A percentile compares a stretch with the other conserved stretches of the same genome.
Conservation (phyloP, 352 stramenopile species). For the Globisporangium sylvaticum region DNA sequence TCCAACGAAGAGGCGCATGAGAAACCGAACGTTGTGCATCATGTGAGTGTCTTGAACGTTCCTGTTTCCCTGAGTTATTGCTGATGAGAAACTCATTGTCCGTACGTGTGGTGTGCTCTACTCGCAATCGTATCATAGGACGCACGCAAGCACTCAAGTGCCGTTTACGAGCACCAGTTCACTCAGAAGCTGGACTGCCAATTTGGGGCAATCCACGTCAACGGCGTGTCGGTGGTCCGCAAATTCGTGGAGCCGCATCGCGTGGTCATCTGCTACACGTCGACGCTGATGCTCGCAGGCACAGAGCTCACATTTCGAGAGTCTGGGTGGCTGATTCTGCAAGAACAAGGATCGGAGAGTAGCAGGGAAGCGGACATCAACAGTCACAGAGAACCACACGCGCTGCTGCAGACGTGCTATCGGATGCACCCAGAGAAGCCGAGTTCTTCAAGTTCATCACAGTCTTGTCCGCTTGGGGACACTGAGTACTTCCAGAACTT, state of each 20-base stretch:
- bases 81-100: background rate
- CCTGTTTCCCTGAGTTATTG: background rate
- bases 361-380: background rate
- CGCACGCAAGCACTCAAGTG: background rate
- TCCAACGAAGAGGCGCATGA: background rate
- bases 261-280: conserved; percentile 1
- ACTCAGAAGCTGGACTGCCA: background rate
- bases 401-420: background rate
- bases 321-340: background rate
- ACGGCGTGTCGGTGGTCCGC: background rate
- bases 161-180: background rate
- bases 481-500: background rate
- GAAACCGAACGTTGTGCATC: background rate
- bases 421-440: background rate
- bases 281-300: background rate
- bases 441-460: background rate
- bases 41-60: background rate
- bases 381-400: background rate
- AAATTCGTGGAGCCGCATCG: conserved; percentile 6
- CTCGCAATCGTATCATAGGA: background rate
- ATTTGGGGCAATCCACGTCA: background rate
- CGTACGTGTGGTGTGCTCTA: background rate
- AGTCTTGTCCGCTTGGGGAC: background rate
- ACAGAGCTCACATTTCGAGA: background rate
- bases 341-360: background rate